Percentiles rank a stretch among this genome's conserved stretches.
Conservation (phyloP, 2,329 filamentous ascomycete species). For the Diaporthe vaccinii region DNA sequence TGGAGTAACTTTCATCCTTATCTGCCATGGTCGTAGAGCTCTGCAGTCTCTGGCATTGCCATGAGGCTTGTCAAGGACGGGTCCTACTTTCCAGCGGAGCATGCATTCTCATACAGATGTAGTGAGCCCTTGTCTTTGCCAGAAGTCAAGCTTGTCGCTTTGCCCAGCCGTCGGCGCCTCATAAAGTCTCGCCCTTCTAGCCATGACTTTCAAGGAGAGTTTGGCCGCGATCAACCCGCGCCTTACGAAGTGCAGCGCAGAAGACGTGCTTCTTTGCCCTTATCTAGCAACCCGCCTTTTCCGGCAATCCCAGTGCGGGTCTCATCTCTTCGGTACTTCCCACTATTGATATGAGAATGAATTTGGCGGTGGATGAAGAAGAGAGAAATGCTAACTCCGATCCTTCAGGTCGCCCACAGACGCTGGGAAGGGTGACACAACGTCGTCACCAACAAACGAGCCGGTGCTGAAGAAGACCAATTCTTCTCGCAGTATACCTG, state of each 20-base stretch:
- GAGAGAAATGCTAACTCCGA: not conserved
- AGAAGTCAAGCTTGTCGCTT: conserved; percentile 19
- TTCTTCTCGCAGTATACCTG: conserved; percentile 36
- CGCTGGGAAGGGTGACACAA: conserved; percentile 30
- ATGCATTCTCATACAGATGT: conserved; percentile 41
- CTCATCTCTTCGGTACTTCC: conserved; percentile 37
- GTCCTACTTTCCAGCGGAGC: conserved; percentile 9
- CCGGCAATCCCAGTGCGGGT: conserved; percentile 12
- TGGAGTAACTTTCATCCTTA: not conserved
- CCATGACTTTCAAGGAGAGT: conserved; percentile 20
- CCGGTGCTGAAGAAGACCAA: conserved; percentile 35
- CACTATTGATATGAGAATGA: not conserved
- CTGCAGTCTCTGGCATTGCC: not conserved
- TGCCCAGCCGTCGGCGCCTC: conserved; percentile 34
- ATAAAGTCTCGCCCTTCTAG: conserved; percentile 18
- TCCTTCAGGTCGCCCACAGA: conserved; percentile 18
- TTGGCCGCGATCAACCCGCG: not conserved
- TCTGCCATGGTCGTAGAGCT: not conserved
- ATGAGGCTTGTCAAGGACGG: not conserved
- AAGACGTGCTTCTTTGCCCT: conserved; percentile 39
- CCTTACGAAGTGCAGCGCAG: not conserved
- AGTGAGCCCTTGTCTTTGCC: conserved; percentile 30
- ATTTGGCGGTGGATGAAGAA: not conserved
- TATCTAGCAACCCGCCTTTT: conserved; percentile 40
- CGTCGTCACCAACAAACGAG: conserved; percentile 23